Base-by-base conservation (phyloP, 345 rosid genomes). In the Excoecaria cochinchinensis region DNA sequence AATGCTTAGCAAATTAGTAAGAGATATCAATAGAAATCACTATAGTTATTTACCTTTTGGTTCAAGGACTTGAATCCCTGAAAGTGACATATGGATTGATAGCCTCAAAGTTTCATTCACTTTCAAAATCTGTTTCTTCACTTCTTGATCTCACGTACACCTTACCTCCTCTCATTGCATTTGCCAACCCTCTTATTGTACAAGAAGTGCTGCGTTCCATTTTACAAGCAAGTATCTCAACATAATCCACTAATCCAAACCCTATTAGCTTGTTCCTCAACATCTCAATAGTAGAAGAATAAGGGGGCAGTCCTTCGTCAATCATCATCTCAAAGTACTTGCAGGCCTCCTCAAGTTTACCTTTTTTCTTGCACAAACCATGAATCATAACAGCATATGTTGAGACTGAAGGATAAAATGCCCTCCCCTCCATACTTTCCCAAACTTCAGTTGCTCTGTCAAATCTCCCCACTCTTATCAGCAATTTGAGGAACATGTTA, bases 241-340 rank as follows among this genome's bases (percentile, higher is more conserved):
- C 72, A 66, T 64, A 73, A 67, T 94, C 97, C 84, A 81, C 71
- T 13, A 88, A 74, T 65, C 95, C 90, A 60, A 78, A 83, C 19
- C 93, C 91, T 24, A 89, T 67, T 9, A 90, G 86, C 55, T 83
- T 74, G 65, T 91, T 90, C 83, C 92, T 86, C 91, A 94, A 70
- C 88, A 89, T 72, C 88, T 90, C 97, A 39, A 90, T 82, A 1
- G 95, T 91, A 4, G 92, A 73, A 40, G 82, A 77, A 83, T 92
- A 94, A 1, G 97, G 97, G 5, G 97, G 98, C 71, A 91, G 84
- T 47, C 97, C 93, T 67, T 91, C 97, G 69, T 94, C 97, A 56
- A 94, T 77, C 97, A 94, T 92, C 90, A 85, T 87, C 89, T 94
- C 97, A 70, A 94, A 94, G 85, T 91, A 92, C 72, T 74, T 87